Conservation (phyloP, 2,329 filamentous ascomycete species). For the Akanthomyces dipterigenus region DNA sequence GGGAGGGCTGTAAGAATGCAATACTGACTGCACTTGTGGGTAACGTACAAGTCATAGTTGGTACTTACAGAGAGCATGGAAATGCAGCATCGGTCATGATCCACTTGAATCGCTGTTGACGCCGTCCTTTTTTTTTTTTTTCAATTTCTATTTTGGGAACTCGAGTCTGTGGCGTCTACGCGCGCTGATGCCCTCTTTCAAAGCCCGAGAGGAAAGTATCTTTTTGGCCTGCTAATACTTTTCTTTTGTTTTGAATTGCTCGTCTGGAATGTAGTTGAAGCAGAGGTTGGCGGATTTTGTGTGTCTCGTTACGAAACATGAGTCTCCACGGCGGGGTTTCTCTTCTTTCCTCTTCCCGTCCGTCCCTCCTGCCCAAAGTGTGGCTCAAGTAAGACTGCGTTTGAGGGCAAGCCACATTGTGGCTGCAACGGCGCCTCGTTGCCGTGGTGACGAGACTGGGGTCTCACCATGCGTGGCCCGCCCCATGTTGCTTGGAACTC, state of each 20-base stretch:
- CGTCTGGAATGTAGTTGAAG: slow-evolving; percentile 7
- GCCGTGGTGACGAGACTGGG: slow-evolving; percentile 16
- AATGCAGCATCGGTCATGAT: slow-evolving; percentile 45
- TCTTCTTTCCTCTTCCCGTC: neutral
- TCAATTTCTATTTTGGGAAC: slow-evolving; percentile 11
- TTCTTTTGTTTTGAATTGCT: neutral
- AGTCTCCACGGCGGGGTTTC: neutral
- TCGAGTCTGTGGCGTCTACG: neutral
- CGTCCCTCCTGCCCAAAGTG: neutral
- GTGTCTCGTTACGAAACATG: neutral
- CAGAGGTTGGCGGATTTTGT: neutral
- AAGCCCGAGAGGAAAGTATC: neutral
- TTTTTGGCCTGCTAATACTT: neutral
- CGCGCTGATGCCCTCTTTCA: neutral
- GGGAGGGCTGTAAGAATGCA: too few relatives aligned
- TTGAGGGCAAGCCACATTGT: neutral
- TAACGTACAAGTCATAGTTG: neutral
- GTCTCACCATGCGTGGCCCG: neutral
- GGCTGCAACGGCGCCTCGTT: slow-evolving; percentile 13
- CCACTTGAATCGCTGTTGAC: slow-evolving; percentile 13
- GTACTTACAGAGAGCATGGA: slow-evolving; percentile 55
- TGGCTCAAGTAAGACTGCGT: neutral
- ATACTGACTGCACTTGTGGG: neutral
- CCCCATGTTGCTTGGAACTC: slow-evolving; percentile 4
- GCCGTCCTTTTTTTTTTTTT: neutral